Percentiles rank a stretch among this genome's conserved stretches.
Evolutionary conservation across 805 yeast species (phyloP).

Genomic region (Lipomyces japonicus): DNA sequence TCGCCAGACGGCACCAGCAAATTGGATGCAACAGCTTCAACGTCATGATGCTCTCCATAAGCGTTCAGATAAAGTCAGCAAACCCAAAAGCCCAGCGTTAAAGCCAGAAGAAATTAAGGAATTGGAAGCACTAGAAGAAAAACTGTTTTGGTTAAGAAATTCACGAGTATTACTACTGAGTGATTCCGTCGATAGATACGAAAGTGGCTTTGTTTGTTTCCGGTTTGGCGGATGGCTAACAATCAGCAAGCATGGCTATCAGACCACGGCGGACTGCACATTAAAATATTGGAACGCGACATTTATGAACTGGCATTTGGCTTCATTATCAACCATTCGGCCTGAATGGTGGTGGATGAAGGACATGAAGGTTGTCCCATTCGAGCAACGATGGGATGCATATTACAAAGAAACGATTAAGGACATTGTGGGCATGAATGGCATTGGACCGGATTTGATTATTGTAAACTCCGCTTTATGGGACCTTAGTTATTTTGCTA

Average conservation of each 20-base stretch:
- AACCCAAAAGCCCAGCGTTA: too few relatives aligned
- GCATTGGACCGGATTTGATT: constrained; percentile 9
- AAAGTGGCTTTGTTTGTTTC: not conserved
- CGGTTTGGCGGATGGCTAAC: not conserved
- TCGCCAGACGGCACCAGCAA: not conserved
- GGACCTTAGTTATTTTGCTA: constrained; percentile 8
- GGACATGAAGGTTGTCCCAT: not conserved
- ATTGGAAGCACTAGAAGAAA: not conserved
- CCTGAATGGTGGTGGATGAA: constrained; percentile 17
- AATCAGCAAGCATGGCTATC: not conserved
- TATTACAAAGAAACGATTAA: constrained; percentile 2
- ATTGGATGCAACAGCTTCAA: not conserved
- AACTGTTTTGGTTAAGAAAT: constrained; percentile 3
- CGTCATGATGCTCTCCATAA: too few relatives aligned
- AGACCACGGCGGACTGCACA: constrained; percentile 4
- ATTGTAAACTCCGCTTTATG: constrained; percentile 11
- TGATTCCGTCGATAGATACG: constrained; percentile 8
- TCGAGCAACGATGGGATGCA: constrained; percentile 11
- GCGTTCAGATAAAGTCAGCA: too few relatives aligned
- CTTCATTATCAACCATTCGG: not conserved
- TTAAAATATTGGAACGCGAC: constrained; percentile 6
- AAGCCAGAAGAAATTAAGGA: not conserved
- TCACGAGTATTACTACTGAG: constrained; percentile 9
- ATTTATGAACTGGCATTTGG: constrained; percentile 12
- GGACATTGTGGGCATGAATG: constrained; percentile 4